Percentiles rank a stretch among this genome's conserved stretches.
phyloP scores from a whole-genome alignment of 139 green algal species.

The Cymbomonas tetramitiformis region DNA sequence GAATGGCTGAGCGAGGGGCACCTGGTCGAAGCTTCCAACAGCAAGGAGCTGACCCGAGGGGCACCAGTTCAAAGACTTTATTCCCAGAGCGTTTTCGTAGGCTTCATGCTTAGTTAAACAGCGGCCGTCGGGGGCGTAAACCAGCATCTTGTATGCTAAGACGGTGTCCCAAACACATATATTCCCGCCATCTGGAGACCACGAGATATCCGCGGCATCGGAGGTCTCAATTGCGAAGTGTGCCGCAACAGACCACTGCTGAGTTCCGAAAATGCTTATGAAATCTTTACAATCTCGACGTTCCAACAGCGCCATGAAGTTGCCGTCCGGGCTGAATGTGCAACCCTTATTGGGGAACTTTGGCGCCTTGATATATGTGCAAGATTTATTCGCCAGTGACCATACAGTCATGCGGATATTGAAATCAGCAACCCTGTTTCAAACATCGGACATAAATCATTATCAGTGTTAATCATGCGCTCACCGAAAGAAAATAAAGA shows the following conservation, averaged over 20 bases:
- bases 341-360: slow-evolving; percentile 49
- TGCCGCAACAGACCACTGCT: neutral
- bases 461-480: neutral
- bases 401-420: slow-evolving; percentile 63
- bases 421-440: slow-evolving; percentile 61
- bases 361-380: slow-evolving; percentile 45
- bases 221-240: neutral
- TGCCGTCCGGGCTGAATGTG: slow-evolving; percentile 51
- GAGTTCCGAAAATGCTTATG: neutral
- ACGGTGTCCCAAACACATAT: slow-evolving; percentile 28
- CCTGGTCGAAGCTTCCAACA: slow-evolving; percentile 23
- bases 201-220: slow-evolving; percentile 12
- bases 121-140: slow-evolving; percentile 19
- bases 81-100: slow-evolving; percentile 18
- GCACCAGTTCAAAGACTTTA: slow-evolving; percentile 18
- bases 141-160: slow-evolving; percentile 16
- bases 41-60: slow-evolving; percentile 20
- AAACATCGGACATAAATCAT: too few relatives aligned
- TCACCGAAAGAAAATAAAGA: too few relatives aligned
- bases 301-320: slow-evolving; percentile 53
- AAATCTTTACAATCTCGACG: slow-evolving; percentile 27
- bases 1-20: too few relatives aligned
- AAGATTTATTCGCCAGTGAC: slow-evolving; percentile 47
- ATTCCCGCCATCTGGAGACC: slow-evolving; percentile 20
- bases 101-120: slow-evolving; percentile 3